A percentile compares a stretch with the other conserved stretches of the same genome.
Evolutionary conservation across 805 yeast species (phyloP).

Genomic region (Candida ipomoeae): DNA sequence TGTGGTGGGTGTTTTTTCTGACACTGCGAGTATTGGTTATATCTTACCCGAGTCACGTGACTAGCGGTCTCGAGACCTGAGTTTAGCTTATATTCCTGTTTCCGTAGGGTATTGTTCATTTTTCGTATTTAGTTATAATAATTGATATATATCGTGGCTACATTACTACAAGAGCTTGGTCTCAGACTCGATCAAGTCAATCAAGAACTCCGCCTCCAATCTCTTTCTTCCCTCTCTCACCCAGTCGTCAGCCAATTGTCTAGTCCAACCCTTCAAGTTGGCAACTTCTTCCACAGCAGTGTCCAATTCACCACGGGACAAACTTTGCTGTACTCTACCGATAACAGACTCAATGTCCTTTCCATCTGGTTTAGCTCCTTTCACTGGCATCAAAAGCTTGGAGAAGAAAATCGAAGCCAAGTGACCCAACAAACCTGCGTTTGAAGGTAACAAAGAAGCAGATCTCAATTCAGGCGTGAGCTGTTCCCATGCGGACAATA

Average conservation of each 20-base stretch:
- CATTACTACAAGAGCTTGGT: constrained; percentile 35
- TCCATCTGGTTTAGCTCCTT: constrained; percentile 70
- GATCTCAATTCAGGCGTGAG: constrained; percentile 83
- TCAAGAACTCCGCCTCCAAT: constrained; percentile 79
- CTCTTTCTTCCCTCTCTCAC: constrained; percentile 83
- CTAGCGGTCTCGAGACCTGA: background rate
- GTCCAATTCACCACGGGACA: constrained; percentile 72
- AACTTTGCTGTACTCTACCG: constrained; percentile 75
- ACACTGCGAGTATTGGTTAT: background rate
- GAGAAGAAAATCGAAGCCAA: constrained; percentile 75
- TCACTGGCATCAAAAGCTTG: constrained; percentile 67
- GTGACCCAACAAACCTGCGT: constrained; percentile 94
- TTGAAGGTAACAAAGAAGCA: constrained; percentile 86
- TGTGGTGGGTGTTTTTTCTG: constrained; percentile 3
- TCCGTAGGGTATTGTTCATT: background rate
- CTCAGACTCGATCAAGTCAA: constrained; percentile 65
- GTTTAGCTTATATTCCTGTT: background rate
- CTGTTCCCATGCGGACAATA: constrained; percentile 73
- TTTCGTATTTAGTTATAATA: background rate
- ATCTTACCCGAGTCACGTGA: background rate
- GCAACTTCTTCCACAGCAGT: constrained; percentile 92
- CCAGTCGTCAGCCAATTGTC: constrained; percentile 90
- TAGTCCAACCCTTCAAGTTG: constrained; percentile 86
- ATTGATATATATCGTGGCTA: background rate
- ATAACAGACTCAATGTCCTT: constrained; percentile 85